Base-by-base conservation (phyloP, 169 alveolate species). In the Plasmodium vinckei region DNA sequence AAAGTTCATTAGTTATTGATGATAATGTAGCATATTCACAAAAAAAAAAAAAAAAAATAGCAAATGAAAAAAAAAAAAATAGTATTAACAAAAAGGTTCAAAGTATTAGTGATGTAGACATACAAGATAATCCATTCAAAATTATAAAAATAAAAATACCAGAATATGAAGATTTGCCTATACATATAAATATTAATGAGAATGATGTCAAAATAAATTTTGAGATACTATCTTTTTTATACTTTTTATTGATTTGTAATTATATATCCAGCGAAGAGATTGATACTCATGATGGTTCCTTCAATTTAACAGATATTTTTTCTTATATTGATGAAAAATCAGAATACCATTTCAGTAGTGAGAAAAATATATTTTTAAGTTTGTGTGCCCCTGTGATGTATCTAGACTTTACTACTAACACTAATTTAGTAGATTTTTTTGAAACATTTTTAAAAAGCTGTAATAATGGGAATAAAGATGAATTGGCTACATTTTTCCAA, bases 311-410 rank as follows among this genome's bases (percentile, higher is more conserved):
- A 17, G 19, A 64, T 64, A 42, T 73, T 0, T 17, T 73, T 23
- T 7, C n/a, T 39, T n/a, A 60, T 25, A 19, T 77, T 47, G 77
- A 77, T 25, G 25, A 17, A 39, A 33, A 33, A 0, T 33, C 42
- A 7, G 42, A 1, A 4, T 33, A 3, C 5, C 23, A 77, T 46
- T n/a, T 77, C 44, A 17, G 27, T 25, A 63, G 57, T 23, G 72
- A 49, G 10, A 68, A 77, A 77, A 77, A 77, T 64, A 63, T 77
- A n/a, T 64, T 77, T 64, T 64, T 77, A 21, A 77, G 70, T 51
- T 57, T 77, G 9, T 77, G 88, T 33, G 60, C 77, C 17, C 77
- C 88, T 5, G 33, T 77, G 65, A 51, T 63, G 47, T 53, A 77
- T 46, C 60, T 77, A 15, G 88, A 64, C 69, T 77, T 77, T 44